These are phyloP conservation scores for Penicillium manginii DNA, from an alignment of 495 filamentous ascomycete genomes.

Conservation along the genomic window DNA sequence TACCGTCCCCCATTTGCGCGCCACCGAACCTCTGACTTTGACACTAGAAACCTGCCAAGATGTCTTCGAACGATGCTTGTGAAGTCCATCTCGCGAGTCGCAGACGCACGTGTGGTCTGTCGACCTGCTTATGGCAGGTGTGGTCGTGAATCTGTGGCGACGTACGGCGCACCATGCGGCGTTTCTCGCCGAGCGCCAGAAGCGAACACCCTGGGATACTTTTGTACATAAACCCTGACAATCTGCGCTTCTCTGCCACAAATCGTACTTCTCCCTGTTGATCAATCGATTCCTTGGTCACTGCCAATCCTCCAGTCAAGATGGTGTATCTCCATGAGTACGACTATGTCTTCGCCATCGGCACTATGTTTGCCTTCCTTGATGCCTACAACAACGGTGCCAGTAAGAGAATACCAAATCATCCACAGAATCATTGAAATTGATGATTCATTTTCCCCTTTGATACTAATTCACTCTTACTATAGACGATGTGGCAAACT, in stretches of 20 bases:
- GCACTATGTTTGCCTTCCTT: conserved; percentile 74
- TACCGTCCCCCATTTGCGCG: conserved; percentile 13
- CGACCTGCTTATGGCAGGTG: not conserved
- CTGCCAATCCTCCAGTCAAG: conserved; percentile 32
- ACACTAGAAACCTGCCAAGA: conserved; percentile 24
- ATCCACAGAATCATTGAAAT: too few relatives aligned
- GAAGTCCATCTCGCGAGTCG: conserved; percentile 18
- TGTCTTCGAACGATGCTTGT: conserved; percentile 8
- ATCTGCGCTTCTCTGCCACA: not conserved
- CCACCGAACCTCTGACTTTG: conserved; percentile 16
- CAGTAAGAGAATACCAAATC: conserved; percentile 45
- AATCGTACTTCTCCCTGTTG: conserved; percentile 10
- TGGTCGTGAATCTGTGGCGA: not conserved
- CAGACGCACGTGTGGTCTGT: conserved; percentile 21
- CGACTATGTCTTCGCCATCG: conserved; percentile 75
- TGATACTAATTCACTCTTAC: not conserved
- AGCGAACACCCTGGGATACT: not conserved
- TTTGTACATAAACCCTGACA: conserved; percentile 18
- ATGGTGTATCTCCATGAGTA: conserved; percentile 61
- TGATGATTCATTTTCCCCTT: not conserved
- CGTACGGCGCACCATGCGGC: conserved; percentile 3
- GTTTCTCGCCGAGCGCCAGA: conserved; percentile 4
- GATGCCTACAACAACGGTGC: conserved; percentile 75
- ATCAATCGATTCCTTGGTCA: conserved; percentile 4
- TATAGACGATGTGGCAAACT: conserved; percentile 75